phyloP scores from a whole-genome alignment of 1,284 basidiomycete genomes.

The Boletellus deceptivus region DNA sequence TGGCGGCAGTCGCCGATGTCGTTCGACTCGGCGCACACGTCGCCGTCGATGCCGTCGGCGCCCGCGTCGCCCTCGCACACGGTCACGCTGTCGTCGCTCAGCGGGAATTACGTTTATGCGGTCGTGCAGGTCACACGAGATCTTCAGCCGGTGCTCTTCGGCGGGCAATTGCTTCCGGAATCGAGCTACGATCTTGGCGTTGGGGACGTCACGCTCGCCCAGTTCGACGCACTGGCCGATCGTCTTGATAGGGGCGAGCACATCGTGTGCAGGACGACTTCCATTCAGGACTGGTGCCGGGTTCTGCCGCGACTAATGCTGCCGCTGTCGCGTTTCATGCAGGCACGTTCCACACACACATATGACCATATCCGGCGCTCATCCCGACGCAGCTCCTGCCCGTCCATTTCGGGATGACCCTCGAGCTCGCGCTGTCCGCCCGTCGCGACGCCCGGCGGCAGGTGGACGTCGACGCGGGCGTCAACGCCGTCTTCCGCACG shows the following conservation, averaged over 20 bases:
- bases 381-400: constrained; percentile 60
- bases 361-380: neutral
- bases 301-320: constrained; percentile 59
- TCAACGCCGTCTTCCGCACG: constrained; percentile 78
- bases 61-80: constrained; percentile 41
- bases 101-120: constrained; percentile 84
- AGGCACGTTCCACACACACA: constrained; percentile 42
- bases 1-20: constrained; percentile 36
- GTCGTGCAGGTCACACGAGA: constrained; percentile 93
- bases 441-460: constrained; percentile 30
- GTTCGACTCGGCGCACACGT: constrained; percentile 58
- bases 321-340: constrained; percentile 69
- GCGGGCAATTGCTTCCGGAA: constrained; percentile 72
- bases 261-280: constrained; percentile 28
- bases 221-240: constrained; percentile 72
- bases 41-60: constrained; percentile 58
- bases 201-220: constrained; percentile 76
- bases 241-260: constrained; percentile 46
- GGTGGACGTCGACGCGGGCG: constrained; percentile 75
- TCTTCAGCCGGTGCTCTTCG: constrained; percentile 80
- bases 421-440: constrained; percentile 66
- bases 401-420: constrained; percentile 67
- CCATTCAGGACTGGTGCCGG: constrained; percentile 56
- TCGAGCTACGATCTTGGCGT: constrained; percentile 77
- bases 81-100: constrained; percentile 82